These are phyloP conservation scores for Neoboletus brunneissimus DNA, from an alignment of 768 basidiomycete genomes.

Conservation along the genomic window DNA sequence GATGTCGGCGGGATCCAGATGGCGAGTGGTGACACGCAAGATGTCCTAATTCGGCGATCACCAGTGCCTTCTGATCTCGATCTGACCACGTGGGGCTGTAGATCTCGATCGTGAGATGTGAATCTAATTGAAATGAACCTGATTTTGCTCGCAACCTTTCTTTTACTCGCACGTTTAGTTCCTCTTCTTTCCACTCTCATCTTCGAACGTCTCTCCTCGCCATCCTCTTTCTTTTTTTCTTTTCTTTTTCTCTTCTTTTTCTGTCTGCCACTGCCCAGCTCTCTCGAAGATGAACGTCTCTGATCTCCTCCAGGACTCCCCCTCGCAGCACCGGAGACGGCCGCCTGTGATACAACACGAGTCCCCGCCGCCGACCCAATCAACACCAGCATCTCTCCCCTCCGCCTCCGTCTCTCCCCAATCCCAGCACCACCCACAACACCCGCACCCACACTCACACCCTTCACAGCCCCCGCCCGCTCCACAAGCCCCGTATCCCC, in stretches of 20 bases:
- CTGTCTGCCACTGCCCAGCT: neutral
- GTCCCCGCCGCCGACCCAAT: slow-evolving; percentile 26
- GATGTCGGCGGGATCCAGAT: no score
- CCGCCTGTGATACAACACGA: slow-evolving; percentile 28
- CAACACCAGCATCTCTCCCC: slow-evolving; percentile 24
- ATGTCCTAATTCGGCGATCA: slow-evolving; percentile 9
- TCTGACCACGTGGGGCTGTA: slow-evolving; percentile 27
- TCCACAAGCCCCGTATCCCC: slow-evolving; percentile 19
- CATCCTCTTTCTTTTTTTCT: neutral
- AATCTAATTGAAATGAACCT: slow-evolving; percentile 36
- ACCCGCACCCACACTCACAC: slow-evolving; percentile 19
- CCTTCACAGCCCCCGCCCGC: slow-evolving; percentile 14
- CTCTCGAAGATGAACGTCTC: slow-evolving; percentile 58
- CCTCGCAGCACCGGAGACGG: slow-evolving; percentile 51
- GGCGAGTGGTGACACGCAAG: neutral
- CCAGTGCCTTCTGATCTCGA: slow-evolving; percentile 26
- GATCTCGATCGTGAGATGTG: slow-evolving; percentile 35
- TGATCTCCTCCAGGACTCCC: slow-evolving; percentile 65
- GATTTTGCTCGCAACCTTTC: slow-evolving; percentile 27
- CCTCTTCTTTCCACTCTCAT: slow-evolving; percentile 29
- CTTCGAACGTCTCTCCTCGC: slow-evolving; percentile 13
- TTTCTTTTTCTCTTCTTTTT: neutral
- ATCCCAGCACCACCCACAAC: slow-evolving; percentile 30
- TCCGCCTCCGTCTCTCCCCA: slow-evolving; percentile 33
- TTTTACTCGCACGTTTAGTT: slow-evolving; percentile 29